Percentiles rank a stretch among this genome's conserved stretches.
phyloP scores from a whole-genome alignment of 1,284 basidiomycete genomes.

The Fomitopsis palustris region DNA sequence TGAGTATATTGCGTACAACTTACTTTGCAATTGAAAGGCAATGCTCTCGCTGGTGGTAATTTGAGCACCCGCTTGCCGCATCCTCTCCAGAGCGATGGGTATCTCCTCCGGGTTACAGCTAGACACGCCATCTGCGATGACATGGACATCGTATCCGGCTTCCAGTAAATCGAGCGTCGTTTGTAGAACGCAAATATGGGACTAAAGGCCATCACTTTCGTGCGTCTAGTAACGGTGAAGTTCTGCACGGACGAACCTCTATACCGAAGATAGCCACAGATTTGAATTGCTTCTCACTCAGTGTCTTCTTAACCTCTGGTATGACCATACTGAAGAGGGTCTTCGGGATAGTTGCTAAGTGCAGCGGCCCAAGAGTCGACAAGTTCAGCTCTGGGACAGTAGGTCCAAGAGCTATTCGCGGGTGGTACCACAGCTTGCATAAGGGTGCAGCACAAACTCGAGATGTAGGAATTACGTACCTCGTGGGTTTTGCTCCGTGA shows the following conservation, averaged over 20 bases:
- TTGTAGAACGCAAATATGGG: slow-evolving; percentile 89
- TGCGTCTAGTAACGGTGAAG: not conserved
- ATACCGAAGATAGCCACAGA: slow-evolving; percentile 82
- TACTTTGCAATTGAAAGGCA: slow-evolving; percentile 74
- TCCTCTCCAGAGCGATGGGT: slow-evolving; percentile 56
- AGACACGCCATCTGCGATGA: slow-evolving; percentile 84
- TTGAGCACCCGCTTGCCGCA: slow-evolving; percentile 73
- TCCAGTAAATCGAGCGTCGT: slow-evolving; percentile 68
- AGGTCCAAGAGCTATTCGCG: slow-evolving; percentile 59
- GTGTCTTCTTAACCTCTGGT: slow-evolving; percentile 53
- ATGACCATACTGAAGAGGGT: slow-evolving; percentile 83
- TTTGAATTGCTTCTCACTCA: slow-evolving; percentile 49
- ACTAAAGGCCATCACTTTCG: slow-evolving; percentile 36
- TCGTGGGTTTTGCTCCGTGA: slow-evolving; percentile 82
- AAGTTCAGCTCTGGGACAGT: slow-evolving; percentile 68
- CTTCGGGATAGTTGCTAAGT: slow-evolving; percentile 65
- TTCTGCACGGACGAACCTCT: slow-evolving; percentile 48
- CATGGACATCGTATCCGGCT: slow-evolving; percentile 54
- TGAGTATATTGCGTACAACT: slow-evolving; percentile 15
- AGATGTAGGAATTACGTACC: slow-evolving; percentile 39
- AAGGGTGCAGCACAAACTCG: not conserved
- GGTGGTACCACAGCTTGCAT: not conserved
- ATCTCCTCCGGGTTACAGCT: slow-evolving; percentile 75
- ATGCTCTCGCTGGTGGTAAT: slow-evolving; percentile 83
- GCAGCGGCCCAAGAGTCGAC: slow-evolving; percentile 50